Evolutionary conservation across 306 rosid genomes (phyloP).

Genomic region (Vigna angularis): DNA sequence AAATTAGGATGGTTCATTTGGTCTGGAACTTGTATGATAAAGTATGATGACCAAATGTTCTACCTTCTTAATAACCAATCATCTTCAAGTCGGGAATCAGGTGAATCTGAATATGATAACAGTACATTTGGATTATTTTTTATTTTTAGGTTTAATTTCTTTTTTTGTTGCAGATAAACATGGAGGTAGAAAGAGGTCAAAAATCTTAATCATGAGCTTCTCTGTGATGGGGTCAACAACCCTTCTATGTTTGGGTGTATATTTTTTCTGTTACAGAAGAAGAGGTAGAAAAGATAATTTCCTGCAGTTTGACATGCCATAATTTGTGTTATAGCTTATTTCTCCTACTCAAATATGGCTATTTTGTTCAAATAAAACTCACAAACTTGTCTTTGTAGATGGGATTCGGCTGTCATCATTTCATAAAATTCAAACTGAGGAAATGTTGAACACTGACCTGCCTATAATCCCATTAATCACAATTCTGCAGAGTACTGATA

Average conservation of each 20-base stretch:
- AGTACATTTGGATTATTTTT: neutral
- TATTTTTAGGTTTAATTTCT: neutral
- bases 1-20: neutral
- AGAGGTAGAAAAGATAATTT: neutral
- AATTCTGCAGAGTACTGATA: too few relatives aligned
- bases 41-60: neutral
- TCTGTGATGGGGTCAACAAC: conserved; percentile 12
- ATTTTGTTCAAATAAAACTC: neutral
- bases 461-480: conserved; percentile 27
- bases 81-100: neutral
- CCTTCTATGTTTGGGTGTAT: conserved; percentile 24
- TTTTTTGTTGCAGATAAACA: neutral
- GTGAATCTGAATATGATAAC: neutral
- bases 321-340: neutral
- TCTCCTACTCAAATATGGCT: neutral
- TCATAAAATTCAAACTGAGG: conserved; percentile 8
- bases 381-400: neutral
- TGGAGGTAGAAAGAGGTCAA: neutral
- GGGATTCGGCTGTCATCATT: neutral
- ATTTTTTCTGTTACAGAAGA: neutral
- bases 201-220: conserved; percentile 19
- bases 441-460: conserved; percentile 26
- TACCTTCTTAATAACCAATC: neutral
- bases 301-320: neutral
- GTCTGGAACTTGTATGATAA: neutral